These are phyloP conservation scores for Ceratobasidium sp. DNA, from an alignment of 1,284 basidiomycete genomes.

Conservation along the genomic window DNA sequence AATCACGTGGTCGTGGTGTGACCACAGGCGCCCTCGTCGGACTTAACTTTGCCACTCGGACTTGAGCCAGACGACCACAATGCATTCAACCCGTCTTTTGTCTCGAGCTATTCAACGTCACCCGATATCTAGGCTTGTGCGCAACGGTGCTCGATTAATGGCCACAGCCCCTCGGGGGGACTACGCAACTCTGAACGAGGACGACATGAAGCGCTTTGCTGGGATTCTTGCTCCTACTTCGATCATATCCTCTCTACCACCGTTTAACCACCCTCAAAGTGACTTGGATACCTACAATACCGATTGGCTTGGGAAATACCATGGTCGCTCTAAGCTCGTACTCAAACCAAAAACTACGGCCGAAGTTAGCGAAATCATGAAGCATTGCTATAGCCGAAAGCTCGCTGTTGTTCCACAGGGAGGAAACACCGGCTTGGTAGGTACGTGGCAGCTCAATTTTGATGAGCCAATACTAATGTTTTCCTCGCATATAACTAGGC, in stretches of 20 bases:
- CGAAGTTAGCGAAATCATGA: constrained; percentile 89
- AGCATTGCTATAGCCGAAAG: constrained; percentile 80
- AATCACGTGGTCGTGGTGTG: neutral
- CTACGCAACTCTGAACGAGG: constrained; percentile 37
- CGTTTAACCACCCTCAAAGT: constrained; percentile 45
- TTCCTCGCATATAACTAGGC: constrained; percentile 57
- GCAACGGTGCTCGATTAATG: constrained; percentile 1
- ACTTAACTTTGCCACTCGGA: too few relatives aligned
- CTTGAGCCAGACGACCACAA: neutral
- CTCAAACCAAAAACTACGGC: constrained; percentile 89
- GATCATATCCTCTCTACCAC: constrained; percentile 45
- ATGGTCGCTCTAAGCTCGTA: constrained; percentile 83
- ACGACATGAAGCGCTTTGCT: constrained; percentile 45
- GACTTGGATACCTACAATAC: constrained; percentile 84
- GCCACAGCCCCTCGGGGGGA: constrained; percentile 31
- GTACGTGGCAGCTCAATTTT: constrained; percentile 49
- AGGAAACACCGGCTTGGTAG: constrained; percentile 96
- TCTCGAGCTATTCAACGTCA: neutral
- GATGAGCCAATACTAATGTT: neutral
- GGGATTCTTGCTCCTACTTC: constrained; percentile 45
- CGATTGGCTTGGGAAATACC: constrained; percentile 99
- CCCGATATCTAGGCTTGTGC: neutral
- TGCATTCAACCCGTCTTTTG: constrained; percentile 17
- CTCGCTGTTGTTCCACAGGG: constrained; percentile 96
- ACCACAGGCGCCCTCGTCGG: neutral